These are phyloP conservation scores for Podosphaera xanthii DNA, from an alignment of 2,329 filamentous ascomycete species.

Conservation along the genomic window DNA sequence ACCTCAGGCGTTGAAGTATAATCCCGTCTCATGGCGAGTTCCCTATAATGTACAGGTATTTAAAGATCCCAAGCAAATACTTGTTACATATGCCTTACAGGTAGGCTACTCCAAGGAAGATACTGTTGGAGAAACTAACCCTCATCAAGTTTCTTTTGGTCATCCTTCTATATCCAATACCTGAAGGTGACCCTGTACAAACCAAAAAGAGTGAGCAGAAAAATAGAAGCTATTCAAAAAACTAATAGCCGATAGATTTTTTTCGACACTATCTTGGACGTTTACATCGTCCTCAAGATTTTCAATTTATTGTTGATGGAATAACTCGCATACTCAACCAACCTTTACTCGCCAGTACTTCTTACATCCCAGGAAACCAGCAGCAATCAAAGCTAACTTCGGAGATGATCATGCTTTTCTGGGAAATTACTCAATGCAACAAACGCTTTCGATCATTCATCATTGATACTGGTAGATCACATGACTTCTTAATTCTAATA, in stretches of 20 bases:
- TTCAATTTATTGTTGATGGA: slow-evolving; percentile 89
- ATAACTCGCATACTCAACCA: slow-evolving; percentile 86
- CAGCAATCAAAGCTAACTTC: slow-evolving; percentile 64
- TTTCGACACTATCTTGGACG: slow-evolving; percentile 68
- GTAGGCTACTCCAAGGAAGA: slow-evolving; percentile 4
- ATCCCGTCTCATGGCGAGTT: slow-evolving; percentile 78
- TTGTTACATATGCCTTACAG: slow-evolving; percentile 73
- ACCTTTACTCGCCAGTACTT: slow-evolving; percentile 68
- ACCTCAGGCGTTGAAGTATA: slow-evolving; percentile 74
- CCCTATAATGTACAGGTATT: slow-evolving; percentile 85
- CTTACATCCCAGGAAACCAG: slow-evolving; percentile 72
- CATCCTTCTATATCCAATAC: slow-evolving; percentile 67
- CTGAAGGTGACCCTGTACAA: slow-evolving; percentile 41
- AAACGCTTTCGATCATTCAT: slow-evolving; percentile 93
- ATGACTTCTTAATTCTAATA: slow-evolving; percentile 78
- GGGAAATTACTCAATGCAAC: slow-evolving; percentile 94
- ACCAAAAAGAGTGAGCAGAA: slow-evolving; percentile 38
- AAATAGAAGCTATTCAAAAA: neutral
- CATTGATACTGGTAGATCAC: slow-evolving; percentile 78
- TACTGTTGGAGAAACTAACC: neutral
- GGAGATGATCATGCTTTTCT: slow-evolving; percentile 92
- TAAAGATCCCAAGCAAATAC: slow-evolving; percentile 69
- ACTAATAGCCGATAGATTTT: slow-evolving; percentile 26
- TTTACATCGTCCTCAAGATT: slow-evolving; percentile 81
- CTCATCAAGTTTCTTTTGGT: slow-evolving; percentile 49